Conservation (phyloP, 768 basidiomycete species). For the Serendipita vermifera region DNA sequence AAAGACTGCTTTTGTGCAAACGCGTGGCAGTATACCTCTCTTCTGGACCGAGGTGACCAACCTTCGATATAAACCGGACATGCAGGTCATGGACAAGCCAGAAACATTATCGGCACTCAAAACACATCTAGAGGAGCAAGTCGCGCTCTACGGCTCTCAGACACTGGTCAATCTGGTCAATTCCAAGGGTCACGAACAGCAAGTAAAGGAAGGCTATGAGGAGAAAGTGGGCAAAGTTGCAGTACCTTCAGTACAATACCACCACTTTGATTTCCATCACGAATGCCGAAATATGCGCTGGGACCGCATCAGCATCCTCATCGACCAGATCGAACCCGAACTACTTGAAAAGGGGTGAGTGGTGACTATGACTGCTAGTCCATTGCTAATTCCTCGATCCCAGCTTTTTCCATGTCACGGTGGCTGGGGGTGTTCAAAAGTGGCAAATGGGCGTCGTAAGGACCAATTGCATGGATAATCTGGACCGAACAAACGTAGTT, state of each 20-base stretch:
- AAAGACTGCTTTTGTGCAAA: slow-evolving; percentile 64
- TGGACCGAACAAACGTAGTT: slow-evolving; percentile 94
- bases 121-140: slow-evolving; percentile 61
- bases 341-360: slow-evolving; percentile 54
- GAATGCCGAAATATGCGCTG: slow-evolving; percentile 93
- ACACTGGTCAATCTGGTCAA: slow-evolving; percentile 85
- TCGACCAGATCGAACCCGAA: slow-evolving; percentile 63
- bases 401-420: slow-evolving; percentile 69
- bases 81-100: slow-evolving; percentile 87
- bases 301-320: slow-evolving; percentile 76
- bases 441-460: slow-evolving; percentile 69
- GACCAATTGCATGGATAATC: slow-evolving; percentile 95
- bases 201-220: slow-evolving; percentile 93
- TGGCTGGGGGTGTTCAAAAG: slow-evolving; percentile 32
- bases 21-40: slow-evolving; percentile 82
- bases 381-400: slow-evolving; percentile 7
- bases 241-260: slow-evolving; percentile 46
- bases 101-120: slow-evolving; percentile 69
- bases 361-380: neutral
- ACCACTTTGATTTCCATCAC: slow-evolving; percentile 95
- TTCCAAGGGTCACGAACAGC: slow-evolving; percentile 82
- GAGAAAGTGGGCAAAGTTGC: slow-evolving; percentile 51
- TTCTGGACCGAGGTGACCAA: slow-evolving; percentile 98
- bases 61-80: slow-evolving; percentile 86
- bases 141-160: slow-evolving; percentile 61